Evolutionary conservation across 2,329 filamentous ascomycete species (phyloP).

Genomic region (Aspergillus sp.): DNA sequence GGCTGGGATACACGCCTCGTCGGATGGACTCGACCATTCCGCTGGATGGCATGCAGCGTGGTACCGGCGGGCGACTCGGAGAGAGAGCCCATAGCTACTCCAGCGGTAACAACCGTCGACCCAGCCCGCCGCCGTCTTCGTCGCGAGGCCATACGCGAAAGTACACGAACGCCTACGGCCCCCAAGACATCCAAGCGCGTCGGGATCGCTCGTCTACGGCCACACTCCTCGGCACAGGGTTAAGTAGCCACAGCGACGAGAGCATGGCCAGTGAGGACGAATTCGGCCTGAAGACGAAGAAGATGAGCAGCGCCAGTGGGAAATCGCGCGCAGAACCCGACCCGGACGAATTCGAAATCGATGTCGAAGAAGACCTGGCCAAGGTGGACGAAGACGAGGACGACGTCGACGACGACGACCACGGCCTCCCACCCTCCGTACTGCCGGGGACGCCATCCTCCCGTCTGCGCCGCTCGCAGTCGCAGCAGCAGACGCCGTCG

Average conservation of each 20-base stretch:
- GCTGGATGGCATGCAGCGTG: slow-evolving; percentile 40
- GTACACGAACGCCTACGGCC: slow-evolving; percentile 42
- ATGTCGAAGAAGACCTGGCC: slow-evolving; percentile 29
- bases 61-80: slow-evolving; percentile 14
- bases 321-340: slow-evolving; percentile 33
- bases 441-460: slow-evolving; percentile 33
- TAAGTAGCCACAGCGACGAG: slow-evolving; percentile 37
- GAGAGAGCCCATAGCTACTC: slow-evolving; percentile 43
- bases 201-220: slow-evolving; percentile 38
- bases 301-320: slow-evolving; percentile 7
- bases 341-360: slow-evolving; percentile 30
- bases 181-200: slow-evolving; percentile 38
- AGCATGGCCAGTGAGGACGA: slow-evolving; percentile 42
- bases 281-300: slow-evolving; percentile 33
- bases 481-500: slow-evolving; percentile 22
- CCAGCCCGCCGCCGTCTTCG: slow-evolving; percentile 39
- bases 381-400: slow-evolving; percentile 34
- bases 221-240: slow-evolving; percentile 41
- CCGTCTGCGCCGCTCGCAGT: slow-evolving; percentile 29
- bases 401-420: slow-evolving; percentile 35
- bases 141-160: slow-evolving; percentile 41
- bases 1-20: slow-evolving; percentile 68
- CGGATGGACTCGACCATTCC: slow-evolving; percentile 52
- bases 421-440: slow-evolving; percentile 46
- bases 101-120: slow-evolving; percentile 48